phyloP scores from a whole-genome alignment of 2,329 filamentous ascomycete species.

The Exophiala oligosperma region DNA sequence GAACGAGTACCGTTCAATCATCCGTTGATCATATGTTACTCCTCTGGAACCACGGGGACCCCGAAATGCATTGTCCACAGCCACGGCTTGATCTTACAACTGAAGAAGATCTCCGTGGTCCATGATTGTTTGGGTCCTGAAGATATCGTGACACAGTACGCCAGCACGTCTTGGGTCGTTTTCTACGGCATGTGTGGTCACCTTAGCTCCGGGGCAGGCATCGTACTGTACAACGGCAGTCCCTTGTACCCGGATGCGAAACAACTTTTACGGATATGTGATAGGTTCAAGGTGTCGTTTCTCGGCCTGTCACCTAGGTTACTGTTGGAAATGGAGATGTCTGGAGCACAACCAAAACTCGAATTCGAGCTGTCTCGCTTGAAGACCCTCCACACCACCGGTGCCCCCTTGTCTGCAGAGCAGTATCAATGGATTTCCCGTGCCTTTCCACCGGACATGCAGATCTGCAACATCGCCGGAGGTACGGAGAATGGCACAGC shows the following conservation, averaged over 20 bases:
- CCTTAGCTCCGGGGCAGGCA: conserved; percentile 41
- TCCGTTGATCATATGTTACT: conserved; percentile 47
- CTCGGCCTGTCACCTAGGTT: conserved; percentile 49
- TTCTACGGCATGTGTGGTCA: conserved; percentile 48
- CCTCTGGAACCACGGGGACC: conserved; percentile 45
- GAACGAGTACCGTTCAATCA: conserved; percentile 41
- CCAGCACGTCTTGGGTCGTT: conserved; percentile 49
- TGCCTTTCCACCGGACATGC: conserved; percentile 39
- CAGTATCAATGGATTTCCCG: conserved; percentile 49
- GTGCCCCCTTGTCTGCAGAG: conserved; percentile 43
- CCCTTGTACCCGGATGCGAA: conserved; percentile 42
- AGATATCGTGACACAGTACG: conserved; percentile 48
- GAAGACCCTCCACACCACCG: conserved; percentile 47
- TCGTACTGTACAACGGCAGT: conserved; percentile 47
- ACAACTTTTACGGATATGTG: conserved; percentile 38
- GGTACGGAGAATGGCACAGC: conserved; percentile 51
- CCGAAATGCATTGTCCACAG: conserved; percentile 49
- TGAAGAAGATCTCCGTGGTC: conserved; percentile 43
- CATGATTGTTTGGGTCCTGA: conserved; percentile 44
- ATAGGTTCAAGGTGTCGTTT: conserved; percentile 41
- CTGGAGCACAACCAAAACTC: conserved; percentile 4
- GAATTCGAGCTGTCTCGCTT: conserved; percentile 41
- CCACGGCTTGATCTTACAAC: conserved; percentile 44
- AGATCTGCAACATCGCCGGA: conserved; percentile 46
- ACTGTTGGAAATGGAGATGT: conserved; percentile 43